Evolutionary conservation across 2,329 filamentous ascomycete genomes (phyloP).

Genomic region (Venturia pyrina): DNA sequence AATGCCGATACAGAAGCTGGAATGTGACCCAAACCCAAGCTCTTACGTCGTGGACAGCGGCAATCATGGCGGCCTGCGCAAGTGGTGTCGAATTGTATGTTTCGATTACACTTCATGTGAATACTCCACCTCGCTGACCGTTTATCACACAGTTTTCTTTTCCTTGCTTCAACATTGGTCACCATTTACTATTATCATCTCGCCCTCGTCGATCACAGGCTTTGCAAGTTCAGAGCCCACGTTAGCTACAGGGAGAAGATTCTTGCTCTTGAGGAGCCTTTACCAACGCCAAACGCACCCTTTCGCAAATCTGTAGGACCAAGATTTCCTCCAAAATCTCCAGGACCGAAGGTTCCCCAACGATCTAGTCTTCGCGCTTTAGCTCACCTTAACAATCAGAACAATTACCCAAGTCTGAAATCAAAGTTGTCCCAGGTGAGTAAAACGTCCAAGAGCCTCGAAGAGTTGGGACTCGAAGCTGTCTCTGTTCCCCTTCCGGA

Average conservation of each 20-base stretch:
- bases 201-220: neutral
- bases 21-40: neutral
- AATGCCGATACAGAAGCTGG: neutral
- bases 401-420: neutral
- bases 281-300: neutral
- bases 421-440: neutral
- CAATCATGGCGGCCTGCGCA: neutral
- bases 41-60: neutral
- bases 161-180: neutral
- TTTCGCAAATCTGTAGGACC: neutral
- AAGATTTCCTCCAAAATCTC: neutral
- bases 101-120: neutral
- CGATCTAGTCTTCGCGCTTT: neutral
- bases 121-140: neutral
- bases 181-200: constrained; percentile 1
- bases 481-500: neutral
- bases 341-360: neutral
- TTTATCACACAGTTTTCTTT: neutral
- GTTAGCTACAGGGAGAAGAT: neutral
- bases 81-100: constrained; percentile 1
- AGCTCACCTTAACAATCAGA: neutral
- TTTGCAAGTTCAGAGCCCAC: neutral
- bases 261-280: neutral
- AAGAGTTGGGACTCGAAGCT: neutral
- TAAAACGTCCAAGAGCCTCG: neutral